Evolutionary conservation across 306 rosid species (phyloP).

Genomic region (Vachellia pachyceras): DNA sequence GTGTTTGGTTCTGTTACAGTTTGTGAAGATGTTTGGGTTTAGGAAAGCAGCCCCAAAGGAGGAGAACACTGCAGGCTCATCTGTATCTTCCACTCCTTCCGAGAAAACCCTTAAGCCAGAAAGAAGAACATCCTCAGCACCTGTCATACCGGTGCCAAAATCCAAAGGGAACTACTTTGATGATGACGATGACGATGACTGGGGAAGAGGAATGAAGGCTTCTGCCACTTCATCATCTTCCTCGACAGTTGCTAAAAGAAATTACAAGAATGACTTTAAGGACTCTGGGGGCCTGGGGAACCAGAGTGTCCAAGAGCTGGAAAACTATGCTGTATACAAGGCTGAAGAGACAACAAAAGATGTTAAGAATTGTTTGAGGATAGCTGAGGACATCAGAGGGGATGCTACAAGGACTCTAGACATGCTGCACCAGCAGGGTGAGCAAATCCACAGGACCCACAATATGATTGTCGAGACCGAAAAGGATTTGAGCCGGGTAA

Average conservation of each 20-base stretch:
- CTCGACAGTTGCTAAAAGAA: constrained; percentile 40
- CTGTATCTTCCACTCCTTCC: constrained; percentile 38
- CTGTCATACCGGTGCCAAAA: constrained; percentile 50
- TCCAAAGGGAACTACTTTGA: constrained; percentile 54
- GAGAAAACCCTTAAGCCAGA: constrained; percentile 46
- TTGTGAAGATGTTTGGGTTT: constrained; percentile 66
- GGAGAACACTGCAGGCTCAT: constrained; percentile 30
- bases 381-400: constrained; percentile 79
- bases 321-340: constrained; percentile 72
- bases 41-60: constrained; percentile 57
- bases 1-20: background rate
- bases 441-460: constrained; percentile 89
- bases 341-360: constrained; percentile 79
- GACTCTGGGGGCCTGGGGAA: constrained; percentile 77
- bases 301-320: constrained; percentile 78
- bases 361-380: constrained; percentile 75
- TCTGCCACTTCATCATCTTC: constrained; percentile 44
- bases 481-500: constrained; percentile 81
- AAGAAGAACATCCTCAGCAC: constrained; percentile 76
- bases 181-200: constrained; percentile 38
- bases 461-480: constrained; percentile 78
- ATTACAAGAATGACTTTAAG: constrained; percentile 54
- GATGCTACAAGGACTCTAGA: constrained; percentile 91
- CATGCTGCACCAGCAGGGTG: constrained; percentile 91
- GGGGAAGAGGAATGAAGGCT: constrained; percentile 50